Evolutionary conservation across 768 basidiomycete genomes (phyloP).

Genomic region (Boletellus ananiceps): DNA sequence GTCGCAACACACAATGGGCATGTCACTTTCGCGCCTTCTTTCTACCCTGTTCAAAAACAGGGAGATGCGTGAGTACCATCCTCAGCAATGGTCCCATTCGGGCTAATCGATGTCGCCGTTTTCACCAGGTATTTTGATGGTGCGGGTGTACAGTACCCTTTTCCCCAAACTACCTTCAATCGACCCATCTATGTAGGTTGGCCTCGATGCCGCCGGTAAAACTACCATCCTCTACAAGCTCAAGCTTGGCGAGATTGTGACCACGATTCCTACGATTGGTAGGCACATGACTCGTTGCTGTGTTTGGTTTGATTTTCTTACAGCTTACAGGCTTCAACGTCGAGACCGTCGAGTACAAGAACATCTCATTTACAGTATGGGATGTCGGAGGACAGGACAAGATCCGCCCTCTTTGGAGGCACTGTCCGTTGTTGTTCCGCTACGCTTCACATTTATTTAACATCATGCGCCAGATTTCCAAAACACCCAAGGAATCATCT

Average conservation of each 20-base stretch:
- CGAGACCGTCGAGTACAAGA: conserved; percentile 99
- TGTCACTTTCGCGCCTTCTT: conserved; percentile 71
- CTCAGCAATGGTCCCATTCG: conserved; percentile 13
- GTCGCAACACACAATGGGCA: conserved; percentile 59
- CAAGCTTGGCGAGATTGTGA: conserved; percentile 99
- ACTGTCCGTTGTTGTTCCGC: conserved; percentile 65
- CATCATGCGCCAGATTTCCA: conserved; percentile 79
- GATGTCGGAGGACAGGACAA: conserved; percentile 99
- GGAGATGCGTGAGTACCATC: conserved; percentile 88
- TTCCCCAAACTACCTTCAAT: conserved; percentile 11
- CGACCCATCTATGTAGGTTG: conserved; percentile 55
- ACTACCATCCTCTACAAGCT: conserved; percentile 99
- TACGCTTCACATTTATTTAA: conserved; percentile 9
- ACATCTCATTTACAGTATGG: conserved; percentile 99
- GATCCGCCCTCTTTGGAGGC: conserved; percentile 99
- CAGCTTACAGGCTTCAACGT: conserved; percentile 90
- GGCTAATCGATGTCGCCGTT: conserved; percentile 23
- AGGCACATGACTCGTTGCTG: conserved; percentile 31
- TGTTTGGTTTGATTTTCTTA: conserved; percentile 5
- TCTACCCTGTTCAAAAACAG: conserved; percentile 92
- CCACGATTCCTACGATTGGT: conserved; percentile 99
- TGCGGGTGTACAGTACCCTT: conserved; percentile 32
- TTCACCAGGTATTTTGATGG: conserved; percentile 91
- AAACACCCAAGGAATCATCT: conserved; percentile 99
- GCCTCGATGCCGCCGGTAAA: conserved; percentile 99